Base-by-base conservation (phyloP, 208 protist species). In the Acanthamoeba culbertsoni region DNA sequence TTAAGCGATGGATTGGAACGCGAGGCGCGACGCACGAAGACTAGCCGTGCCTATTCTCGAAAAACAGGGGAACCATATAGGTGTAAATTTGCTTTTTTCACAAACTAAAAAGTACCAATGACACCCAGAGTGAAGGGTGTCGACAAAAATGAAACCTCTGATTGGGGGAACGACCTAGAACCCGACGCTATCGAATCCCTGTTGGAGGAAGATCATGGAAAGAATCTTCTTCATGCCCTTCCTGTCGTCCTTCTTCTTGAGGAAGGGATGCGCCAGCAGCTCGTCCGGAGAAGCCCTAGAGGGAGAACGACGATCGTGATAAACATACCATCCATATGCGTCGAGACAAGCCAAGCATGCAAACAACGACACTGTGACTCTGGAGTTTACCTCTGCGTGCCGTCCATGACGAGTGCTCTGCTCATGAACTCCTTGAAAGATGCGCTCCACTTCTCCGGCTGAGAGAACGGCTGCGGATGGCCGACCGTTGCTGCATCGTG, bases 211-310 rank as follows among this genome's bases (percentile, higher is more conserved):
- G 23, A 95, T 88, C 43, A 45, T 46, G 42, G 75, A 77, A 46
- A 95, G 93, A 28, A 95, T 42, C 35, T 59, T 26, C 57, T 95
- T 95, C 94, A 95, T 95, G 45, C 62, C 55, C 28, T 73, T 91
- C 45, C 65, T 93, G 8, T 71, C 31, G 23, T 91, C 90, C 40
- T 33, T 43, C 88, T 86, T 79, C 26, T 92, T 91, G 31, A 95
- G 84, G 55, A 93, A 95, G 46, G 89, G 94, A 55, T 95, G 94
- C 86, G 65, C 55, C 10, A 82, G 71, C 35, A 82, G 23, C 71
- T 55, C 43, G 88, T 46, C 10, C 20, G 35, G 20, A n/a, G 14
- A 63, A 63, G 53, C 18, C 23, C 51, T 59, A n/a, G n/a, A n/a
- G n/a, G n/a, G 51, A 14, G 51, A n/a, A n/a, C 23, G 51, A 59